Base-by-base conservation (phyloP, 768 basidiomycete genomes). In the Mycena albidolilacea region DNA sequence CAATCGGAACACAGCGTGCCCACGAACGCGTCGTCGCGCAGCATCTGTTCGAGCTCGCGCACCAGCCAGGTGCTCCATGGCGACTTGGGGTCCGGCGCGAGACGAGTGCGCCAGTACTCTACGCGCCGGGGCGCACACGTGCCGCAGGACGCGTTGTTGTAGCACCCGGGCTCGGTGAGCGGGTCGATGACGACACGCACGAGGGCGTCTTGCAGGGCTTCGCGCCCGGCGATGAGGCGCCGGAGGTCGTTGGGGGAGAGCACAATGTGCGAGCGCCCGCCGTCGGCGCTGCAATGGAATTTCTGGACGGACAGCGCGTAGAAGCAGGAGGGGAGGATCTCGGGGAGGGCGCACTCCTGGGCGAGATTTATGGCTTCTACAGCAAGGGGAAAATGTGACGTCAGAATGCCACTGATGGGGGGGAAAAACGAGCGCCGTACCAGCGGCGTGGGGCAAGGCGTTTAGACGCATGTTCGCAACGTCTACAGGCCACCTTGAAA, bases 291-390 rank as follows among this genome's bases (percentile, higher is more conserved):
- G 44, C 55, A 66, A 43, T 68, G 70, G 76, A 80, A 82, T 19
- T 78, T 77, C 55, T 83, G 78, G 17, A 83, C 72, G 7, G 82
- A 81, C 30, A 85, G 80, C 5, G 82, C 83, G 73, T 84, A 85
- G 70, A 85, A 84, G 19, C 82, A 82, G n/a, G 84, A 79, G 7
- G 84, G 84, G 23, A 84, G 79, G 60, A 84, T 82, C 21, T 83
- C 80, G 1, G 81, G 81, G 41, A 84, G 70, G 50, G 81, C 76
- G 59, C 80, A 79, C 67, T 85, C 81, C 38, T 80, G 79, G 8
- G 82, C 81, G 35, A 85, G 82, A 21, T 66, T 60, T 55, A 84
- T 83, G 6, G 81, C 83, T 69, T 84, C 83, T 82, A 15, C 59
- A n/a, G 17, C 2, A 44, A 38, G 12, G 23, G 23, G 17, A 38